Conservation (phyloP, 2,329 filamentous ascomycete genomes). For the Fonsecaea nubica region DNA sequence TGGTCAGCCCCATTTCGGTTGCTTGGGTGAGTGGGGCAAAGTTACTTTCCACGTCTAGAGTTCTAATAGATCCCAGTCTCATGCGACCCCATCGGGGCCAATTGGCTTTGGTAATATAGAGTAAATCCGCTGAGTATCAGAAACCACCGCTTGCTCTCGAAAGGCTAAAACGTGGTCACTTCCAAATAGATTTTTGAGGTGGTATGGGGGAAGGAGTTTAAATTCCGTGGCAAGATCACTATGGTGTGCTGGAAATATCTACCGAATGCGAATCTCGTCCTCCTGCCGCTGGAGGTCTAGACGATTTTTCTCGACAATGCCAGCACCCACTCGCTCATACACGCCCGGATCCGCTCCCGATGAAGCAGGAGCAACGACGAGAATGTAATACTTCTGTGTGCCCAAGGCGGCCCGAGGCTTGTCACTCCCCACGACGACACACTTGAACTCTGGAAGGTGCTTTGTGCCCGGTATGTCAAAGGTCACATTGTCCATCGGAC, state of each 20-base stretch:
- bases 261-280: background rate
- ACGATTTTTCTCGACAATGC: background rate
- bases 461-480: background rate
- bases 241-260: background rate
- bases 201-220: too few species aligned
- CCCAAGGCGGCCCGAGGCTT: background rate
- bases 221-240: too few species aligned
- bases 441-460: background rate
- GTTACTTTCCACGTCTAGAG: too few species aligned
- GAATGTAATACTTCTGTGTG: background rate
- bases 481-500: background rate
- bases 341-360: background rate
- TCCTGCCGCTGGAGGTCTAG: background rate
- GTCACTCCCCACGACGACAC: background rate
- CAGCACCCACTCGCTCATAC: conserved; percentile 1
- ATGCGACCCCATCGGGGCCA: too few species aligned
- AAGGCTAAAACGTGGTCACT: too few species aligned
- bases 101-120: too few species aligned
- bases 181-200: too few species aligned
- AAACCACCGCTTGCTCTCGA: too few species aligned
- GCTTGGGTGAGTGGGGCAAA: too few species aligned
- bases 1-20: too few species aligned
- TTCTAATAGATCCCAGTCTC: too few species aligned
- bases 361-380: background rate
- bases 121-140: too few species aligned